phyloP scores from a whole-genome alignment of 2,329 filamentous ascomycete species.

The Aspergillus pseudotamarii region DNA sequence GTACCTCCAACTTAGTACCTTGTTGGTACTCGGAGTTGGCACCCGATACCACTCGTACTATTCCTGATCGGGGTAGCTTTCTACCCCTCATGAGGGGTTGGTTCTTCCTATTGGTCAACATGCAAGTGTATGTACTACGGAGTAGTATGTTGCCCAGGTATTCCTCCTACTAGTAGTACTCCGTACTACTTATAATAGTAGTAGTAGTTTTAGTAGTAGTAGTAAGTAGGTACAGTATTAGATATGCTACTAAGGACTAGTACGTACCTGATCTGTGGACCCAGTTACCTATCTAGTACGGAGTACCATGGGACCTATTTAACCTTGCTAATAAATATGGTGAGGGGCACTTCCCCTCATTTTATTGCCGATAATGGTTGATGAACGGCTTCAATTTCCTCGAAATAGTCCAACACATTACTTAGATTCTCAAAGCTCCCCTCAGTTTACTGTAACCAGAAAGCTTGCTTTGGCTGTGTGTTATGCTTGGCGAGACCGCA shows the following conservation, averaged over 20 bases:
- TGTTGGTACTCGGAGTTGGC: no score
- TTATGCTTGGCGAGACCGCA: not conserved
- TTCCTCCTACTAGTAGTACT: no score
- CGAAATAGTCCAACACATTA: not conserved
- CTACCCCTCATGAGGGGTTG: constrained; percentile 21
- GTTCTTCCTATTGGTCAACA: not conserved
- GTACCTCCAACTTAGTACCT: no score
- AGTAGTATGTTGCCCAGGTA: no score
- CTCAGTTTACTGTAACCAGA: not conserved
- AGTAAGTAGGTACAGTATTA: no score
- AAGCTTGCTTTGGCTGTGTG: not conserved
- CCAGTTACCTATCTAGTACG: no score
- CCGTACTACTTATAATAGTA: no score
- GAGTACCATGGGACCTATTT: no score
- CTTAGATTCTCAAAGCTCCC: not conserved
- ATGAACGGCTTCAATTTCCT: not conserved
- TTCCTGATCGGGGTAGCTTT: constrained; percentile 8
- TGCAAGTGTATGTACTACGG: not conserved
- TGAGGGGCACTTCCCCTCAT: not conserved
- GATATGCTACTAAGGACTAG: no score
- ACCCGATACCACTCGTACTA: not conserved
- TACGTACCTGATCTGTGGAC: no score
- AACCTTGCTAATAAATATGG: no score
- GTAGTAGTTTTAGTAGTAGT: no score
- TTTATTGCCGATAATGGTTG: not conserved